These are phyloP conservation scores for Rhinocladiella mackenziei DNA, from an alignment of 2,329 filamentous ascomycete genomes.

Conservation along the genomic window DNA sequence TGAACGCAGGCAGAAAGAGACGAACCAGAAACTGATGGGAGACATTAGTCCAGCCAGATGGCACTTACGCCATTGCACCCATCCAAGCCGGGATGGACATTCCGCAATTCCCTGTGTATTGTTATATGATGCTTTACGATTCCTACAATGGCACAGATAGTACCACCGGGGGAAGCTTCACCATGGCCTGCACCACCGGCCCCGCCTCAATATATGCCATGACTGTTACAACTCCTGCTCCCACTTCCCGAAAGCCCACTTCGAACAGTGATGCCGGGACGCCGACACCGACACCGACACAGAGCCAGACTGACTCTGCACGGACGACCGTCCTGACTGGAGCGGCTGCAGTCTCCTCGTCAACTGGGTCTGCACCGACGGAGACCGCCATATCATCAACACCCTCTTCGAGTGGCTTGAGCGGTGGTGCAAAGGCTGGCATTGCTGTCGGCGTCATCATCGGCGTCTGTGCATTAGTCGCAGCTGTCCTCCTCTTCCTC, in stretches of 20 bases:
- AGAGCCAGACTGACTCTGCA: not conserved
- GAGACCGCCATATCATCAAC: slow-evolving; percentile 4
- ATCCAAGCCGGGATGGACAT: slow-evolving; percentile 19
- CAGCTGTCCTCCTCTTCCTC: slow-evolving; percentile 8
- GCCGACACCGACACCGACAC: not conserved
- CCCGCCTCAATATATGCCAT: slow-evolving; percentile 12
- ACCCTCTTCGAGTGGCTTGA: slow-evolving; percentile 4
- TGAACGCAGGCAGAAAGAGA: not conserved
- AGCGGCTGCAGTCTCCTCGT: not conserved
- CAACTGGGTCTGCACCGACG: slow-evolving; percentile 2
- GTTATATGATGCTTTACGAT: slow-evolving; percentile 18
- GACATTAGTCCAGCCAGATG: slow-evolving; percentile 9
- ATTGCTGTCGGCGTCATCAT: slow-evolving; percentile 17
- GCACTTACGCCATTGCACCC: slow-evolving; percentile 16
- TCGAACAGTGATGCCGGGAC: not conserved
- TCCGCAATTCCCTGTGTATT: slow-evolving; percentile 14
- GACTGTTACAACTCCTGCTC: slow-evolving; percentile 6
- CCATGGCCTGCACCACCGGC: slow-evolving; percentile 19
- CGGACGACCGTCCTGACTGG: not conserved
- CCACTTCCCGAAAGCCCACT: not conserved
- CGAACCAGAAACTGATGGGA: not conserved
- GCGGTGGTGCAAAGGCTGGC: slow-evolving; percentile 17
- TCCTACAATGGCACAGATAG: slow-evolving; percentile 11
- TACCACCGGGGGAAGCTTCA: slow-evolving; percentile 16
- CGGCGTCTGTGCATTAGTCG: slow-evolving; percentile 9